These are phyloP conservation scores for Fusarium luffae DNA, from an alignment of 2,329 filamentous ascomycete species.

Conservation along the genomic window DNA sequence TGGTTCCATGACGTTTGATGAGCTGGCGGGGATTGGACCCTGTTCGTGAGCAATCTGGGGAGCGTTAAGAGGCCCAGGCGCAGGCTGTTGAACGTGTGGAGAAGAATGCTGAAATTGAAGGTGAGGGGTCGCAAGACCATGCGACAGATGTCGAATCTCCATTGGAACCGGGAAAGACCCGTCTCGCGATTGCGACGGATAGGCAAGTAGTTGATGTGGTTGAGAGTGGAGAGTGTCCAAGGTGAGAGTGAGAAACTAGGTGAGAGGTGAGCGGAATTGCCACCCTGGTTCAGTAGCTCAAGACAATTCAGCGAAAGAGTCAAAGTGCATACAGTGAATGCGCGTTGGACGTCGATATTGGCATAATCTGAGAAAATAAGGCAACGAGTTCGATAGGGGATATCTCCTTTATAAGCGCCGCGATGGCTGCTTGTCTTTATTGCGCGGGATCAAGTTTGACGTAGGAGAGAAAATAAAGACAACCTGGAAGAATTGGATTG, in stretches of 20 bases:
- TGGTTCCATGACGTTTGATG: constrained; percentile 36
- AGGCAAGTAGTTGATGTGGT: constrained; percentile 18
- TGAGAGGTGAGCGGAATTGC: constrained; percentile 35
- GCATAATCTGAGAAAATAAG: constrained; percentile 16
- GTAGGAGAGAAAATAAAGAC: constrained; percentile 24
- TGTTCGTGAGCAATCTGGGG: constrained; percentile 24
- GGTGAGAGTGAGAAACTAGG: constrained; percentile 10
- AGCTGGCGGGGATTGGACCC: constrained; percentile 34
- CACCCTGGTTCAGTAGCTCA: constrained; percentile 21
- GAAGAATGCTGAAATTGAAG: constrained; percentile 23
- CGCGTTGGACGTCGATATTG: constrained; percentile 11
- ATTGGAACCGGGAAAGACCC: constrained; percentile 35
- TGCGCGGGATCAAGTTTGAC: constrained; percentile 10
- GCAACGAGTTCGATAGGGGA: neutral
- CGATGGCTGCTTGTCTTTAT: neutral
- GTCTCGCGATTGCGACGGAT: constrained; percentile 34
- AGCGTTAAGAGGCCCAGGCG: constrained; percentile 12
- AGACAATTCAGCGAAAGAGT: constrained; percentile 21
- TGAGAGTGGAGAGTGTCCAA: constrained; percentile 10
- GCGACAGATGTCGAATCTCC: constrained; percentile 37
- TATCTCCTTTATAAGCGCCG: neutral
- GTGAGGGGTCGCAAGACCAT: constrained; percentile 16
- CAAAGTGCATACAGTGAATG: constrained; percentile 21
- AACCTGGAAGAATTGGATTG: neutral
- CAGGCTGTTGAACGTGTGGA: constrained; percentile 11